A percentile compares a stretch with the other conserved stretches of the same genome.
These are phyloP conservation scores for Anthostomella pinea DNA, from an alignment of 2,329 filamentous ascomycete genomes.

Conservation along the genomic window DNA sequence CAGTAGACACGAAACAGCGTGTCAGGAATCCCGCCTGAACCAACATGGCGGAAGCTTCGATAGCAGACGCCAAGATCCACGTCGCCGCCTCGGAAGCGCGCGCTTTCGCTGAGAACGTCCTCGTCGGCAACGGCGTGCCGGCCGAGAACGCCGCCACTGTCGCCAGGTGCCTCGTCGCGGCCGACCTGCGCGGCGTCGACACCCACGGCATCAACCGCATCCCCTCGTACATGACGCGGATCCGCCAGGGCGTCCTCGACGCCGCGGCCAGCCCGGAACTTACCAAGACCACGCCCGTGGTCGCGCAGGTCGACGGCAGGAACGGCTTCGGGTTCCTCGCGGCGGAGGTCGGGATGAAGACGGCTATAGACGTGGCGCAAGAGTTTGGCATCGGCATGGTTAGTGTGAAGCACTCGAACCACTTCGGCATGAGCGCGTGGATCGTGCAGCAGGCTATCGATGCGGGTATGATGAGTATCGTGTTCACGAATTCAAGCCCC, in stretches of 20 bases:
- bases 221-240: constrained; percentile 72
- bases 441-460: constrained; percentile 75
- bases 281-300: constrained; percentile 64
- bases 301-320: constrained; percentile 63
- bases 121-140: constrained; percentile 60
- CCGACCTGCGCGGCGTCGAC: constrained; percentile 76
- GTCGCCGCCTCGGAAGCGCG: constrained; percentile 39
- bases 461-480: constrained; percentile 65
- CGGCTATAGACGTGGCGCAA: constrained; percentile 64
- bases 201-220: constrained; percentile 77
- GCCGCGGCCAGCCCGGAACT: constrained; percentile 57
- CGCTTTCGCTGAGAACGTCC: constrained; percentile 51
- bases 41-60: constrained; percentile 24
- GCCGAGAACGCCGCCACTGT: constrained; percentile 57
- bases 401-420: constrained; percentile 72
- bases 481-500: constrained; percentile 70
- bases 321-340: constrained; percentile 77
- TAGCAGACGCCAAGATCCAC: constrained; percentile 29
- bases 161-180: constrained; percentile 66
- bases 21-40: no score
- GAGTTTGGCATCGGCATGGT: constrained; percentile 72
- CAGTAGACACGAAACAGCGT: no score
- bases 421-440: constrained; percentile 84
- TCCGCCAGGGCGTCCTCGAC: constrained; percentile 67
- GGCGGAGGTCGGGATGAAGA: constrained; percentile 62